Base-by-base conservation (phyloP, 2,329 filamentous ascomycete genomes). In the Diplocarpon mali region DNA sequence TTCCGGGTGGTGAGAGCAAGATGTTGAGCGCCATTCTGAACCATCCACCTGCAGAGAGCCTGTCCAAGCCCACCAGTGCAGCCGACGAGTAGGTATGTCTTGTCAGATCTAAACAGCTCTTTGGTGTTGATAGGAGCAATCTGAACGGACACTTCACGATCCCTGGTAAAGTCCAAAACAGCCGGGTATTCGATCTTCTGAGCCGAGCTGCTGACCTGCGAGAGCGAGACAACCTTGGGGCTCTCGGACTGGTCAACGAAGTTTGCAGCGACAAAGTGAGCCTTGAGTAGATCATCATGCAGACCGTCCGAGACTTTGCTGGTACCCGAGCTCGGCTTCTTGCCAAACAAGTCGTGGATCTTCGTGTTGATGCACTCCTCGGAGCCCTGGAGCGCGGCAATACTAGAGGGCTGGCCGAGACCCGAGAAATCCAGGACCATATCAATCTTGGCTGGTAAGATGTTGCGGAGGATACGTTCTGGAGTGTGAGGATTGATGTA, bases 1-100 rank as follows among this genome's bases (percentile, higher is more conserved):
- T 58, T 61, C 1, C 69, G 62, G 36, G 65, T 69, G 0, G 64
- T 61, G 2, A 73, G 27, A 2, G 59, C 63, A 0, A 70, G 31
- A 35, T 64, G 48, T 7, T 59, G 48, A 0, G 66, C 68, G 0
- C 67, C 68, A 13, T 57, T 55, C 0, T 39, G 38, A 0, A 64
- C 56, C 66, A 70, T 68, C 64, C 64, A 70, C 29, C 59, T 38
- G 32, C 59, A 62, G 1, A 69, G 54, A 1, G 64, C 65, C 7
- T 56, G 57, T 1, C 67, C 67, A 1, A 64, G 35, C 2, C 45
- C 44, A 12, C 57, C 48, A 10, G 51, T 52, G 1, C 60, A 40
- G 16, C 62, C 62, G 17, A 56, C 48, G 2, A 64, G 38, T 11
- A 55, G 28, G 38, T 64, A 64, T 1, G 62, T 63, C 46, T 27